Conservation (phyloP, 176 grass and related monocot species). For the Rhynchospora tenuis region DNA sequence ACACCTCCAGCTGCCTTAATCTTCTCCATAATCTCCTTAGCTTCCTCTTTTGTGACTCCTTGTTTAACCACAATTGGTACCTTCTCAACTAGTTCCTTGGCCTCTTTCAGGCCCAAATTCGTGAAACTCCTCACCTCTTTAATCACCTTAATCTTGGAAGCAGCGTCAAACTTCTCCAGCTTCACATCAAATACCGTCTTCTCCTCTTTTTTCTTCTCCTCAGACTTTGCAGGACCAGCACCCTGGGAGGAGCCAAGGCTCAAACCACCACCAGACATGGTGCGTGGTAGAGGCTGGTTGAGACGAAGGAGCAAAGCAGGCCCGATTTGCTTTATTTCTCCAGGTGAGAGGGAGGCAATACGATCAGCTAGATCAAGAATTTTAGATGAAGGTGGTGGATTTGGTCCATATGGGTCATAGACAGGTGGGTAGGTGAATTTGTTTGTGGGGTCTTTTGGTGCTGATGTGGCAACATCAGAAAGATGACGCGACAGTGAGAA, state of each 20-base stretch:
- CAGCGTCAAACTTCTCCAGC: conserved; percentile 89
- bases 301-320: conserved; percentile 61
- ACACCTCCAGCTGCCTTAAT: conserved; percentile 84
- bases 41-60: conserved; percentile 92
- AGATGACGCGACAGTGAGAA: background rate
- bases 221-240: conserved; percentile 24
- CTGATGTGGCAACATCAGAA: background rate
- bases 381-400: conserved; percentile 62
- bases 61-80: conserved; percentile 80
- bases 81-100: conserved; percentile 90
- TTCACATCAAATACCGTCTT: conserved; percentile 90
- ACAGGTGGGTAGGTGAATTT: conserved; percentile 68
- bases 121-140: conserved; percentile 96
- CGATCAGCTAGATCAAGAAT: conserved; percentile 72
- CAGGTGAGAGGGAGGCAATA: conserved; percentile 58
- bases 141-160: conserved; percentile 95
- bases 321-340: conserved; percentile 95
- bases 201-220: conserved; percentile 94
- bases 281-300: conserved; percentile 52
- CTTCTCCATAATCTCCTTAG: conserved; percentile 72
- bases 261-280: conserved; percentile 77
- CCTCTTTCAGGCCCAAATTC: conserved; percentile 80
- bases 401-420: conserved; percentile 75
- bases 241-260: conserved; percentile 52
- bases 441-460: conserved; percentile 26